Evolutionary conservation across 345 rosid species (phyloP).

Genomic region (Heritiera littoralis): DNA sequence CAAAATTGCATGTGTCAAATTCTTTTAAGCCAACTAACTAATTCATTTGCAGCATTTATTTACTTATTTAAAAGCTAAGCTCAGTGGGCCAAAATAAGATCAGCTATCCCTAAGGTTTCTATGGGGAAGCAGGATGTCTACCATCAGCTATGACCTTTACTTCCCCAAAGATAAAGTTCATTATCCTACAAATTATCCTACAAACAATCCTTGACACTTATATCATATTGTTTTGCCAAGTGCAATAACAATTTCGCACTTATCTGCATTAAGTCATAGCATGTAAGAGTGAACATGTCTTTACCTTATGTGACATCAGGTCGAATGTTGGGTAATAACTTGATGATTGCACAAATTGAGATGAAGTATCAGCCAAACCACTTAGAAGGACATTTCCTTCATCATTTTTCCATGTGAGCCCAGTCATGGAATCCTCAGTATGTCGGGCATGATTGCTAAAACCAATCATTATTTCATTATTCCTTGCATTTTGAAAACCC

Average conservation of each 20-base stretch:
- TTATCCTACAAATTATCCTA: neutral
- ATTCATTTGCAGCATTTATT: neutral
- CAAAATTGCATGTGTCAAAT: constrained; percentile 2
- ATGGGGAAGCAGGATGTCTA: neutral
- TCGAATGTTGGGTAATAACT: constrained; percentile 37
- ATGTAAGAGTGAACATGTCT: constrained; percentile 8
- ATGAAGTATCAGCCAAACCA: constrained; percentile 39
- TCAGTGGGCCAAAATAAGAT: neutral
- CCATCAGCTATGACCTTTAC: neutral
- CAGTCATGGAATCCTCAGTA: constrained; percentile 31
- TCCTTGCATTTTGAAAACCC: constrained; percentile 29
- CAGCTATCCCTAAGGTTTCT: neutral
- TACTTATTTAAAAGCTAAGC: neutral
- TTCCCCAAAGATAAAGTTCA: neutral
- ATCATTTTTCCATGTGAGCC: constrained; percentile 41
- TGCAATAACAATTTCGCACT: neutral
- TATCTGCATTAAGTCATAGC: neutral
- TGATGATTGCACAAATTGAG: constrained; percentile 34
- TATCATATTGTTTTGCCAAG: neutral
- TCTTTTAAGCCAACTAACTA: neutral
- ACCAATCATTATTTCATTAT: constrained; percentile 28
- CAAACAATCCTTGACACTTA: neutral
- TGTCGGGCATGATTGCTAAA: constrained; percentile 30
- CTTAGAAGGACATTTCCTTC: constrained; percentile 33
- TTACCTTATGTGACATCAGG: constrained; percentile 43